These are phyloP conservation scores for Nicotiana noctiflora DNA, from an alignment of 257 asterid genomes.

Conservation along the genomic window DNA sequence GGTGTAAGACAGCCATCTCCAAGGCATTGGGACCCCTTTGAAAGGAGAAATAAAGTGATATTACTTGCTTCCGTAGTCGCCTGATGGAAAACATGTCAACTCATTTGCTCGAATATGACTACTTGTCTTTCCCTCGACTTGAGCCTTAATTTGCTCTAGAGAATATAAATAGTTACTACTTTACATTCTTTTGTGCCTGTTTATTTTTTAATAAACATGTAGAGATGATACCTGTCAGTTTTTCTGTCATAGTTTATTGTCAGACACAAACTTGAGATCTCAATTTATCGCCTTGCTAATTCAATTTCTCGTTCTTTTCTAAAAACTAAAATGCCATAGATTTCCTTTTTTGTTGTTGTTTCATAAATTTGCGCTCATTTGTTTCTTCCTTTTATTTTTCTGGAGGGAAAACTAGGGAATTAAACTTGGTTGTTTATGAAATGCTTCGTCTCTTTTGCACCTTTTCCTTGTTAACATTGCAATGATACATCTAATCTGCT, in stretches of 20 bases:
- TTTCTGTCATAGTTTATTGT: not conserved
- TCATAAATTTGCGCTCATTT: too few relatives aligned
- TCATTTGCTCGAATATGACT: slow-evolving; percentile 25
- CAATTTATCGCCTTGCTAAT: not conserved
- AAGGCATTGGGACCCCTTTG: slow-evolving; percentile 24
- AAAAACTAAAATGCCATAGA: not conserved
- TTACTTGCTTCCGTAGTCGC: slow-evolving; percentile 34
- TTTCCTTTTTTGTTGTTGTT: not conserved
- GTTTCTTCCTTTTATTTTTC: too few relatives aligned
- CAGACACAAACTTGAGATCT: slow-evolving; percentile 3
- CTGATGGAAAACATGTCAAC: slow-evolving; percentile 32
- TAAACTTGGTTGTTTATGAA: not conserved
- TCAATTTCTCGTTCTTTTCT: not conserved
- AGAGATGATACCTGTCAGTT: not conserved
- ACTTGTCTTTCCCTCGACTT: slow-evolving; percentile 29
- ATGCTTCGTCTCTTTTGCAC: not conserved
- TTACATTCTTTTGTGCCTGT: slow-evolving; percentile 12
- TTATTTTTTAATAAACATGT: slow-evolving; percentile 10
- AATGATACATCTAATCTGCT: not conserved
- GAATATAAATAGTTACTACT: slow-evolving; percentile 21
- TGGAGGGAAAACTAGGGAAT: not conserved
- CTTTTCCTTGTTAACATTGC: not conserved
- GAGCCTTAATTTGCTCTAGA: slow-evolving; percentile 27
- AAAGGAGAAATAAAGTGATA: slow-evolving; percentile 29
- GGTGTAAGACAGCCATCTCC: slow-evolving; percentile 23